Conservation (phyloP, 2,329 filamentous ascomycete species). For the Zasmidium angulare region DNA sequence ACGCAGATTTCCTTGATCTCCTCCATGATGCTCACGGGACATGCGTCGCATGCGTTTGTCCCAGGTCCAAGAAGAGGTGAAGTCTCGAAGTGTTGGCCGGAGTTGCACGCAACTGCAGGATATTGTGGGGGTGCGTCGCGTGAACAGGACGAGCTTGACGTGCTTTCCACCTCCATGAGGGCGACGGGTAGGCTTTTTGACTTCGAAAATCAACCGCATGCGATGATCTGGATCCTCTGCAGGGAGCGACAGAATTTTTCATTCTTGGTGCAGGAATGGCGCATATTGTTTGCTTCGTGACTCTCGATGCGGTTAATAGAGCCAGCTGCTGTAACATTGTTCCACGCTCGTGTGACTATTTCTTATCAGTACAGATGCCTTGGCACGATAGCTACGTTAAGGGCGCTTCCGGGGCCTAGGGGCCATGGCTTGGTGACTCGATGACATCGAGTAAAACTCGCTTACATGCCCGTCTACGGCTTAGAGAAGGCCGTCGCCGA, state of each 20-base stretch:
- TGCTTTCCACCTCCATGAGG: background rate
- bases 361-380: conserved; percentile 11
- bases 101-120: background rate
- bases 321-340: conserved; percentile 1
- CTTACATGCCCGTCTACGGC: background rate
- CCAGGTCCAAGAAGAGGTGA: conserved; percentile 10
- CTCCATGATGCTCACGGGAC: conserved; percentile 38
- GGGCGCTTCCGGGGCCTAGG: conserved; percentile 6
- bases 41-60: background rate
- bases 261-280: conserved; percentile 4
- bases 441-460: conserved; percentile 24
- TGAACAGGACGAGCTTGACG: background rate
- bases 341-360: background rate
- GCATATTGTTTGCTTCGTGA: conserved; percentile 5
- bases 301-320: conserved; percentile 2
- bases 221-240: background rate
- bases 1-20: conserved; percentile 40
- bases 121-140: conserved; percentile 1
- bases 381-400: conserved; percentile 9
- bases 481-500: background rate
- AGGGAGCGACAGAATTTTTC: conserved; percentile 12
- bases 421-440: conserved; percentile 17
- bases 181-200: conserved; percentile 7
- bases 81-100: conserved; percentile 4
- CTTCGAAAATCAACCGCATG: background rate